Conservation (phyloP, 768 basidiomycete genomes). For the Lenzites betulinus region DNA sequence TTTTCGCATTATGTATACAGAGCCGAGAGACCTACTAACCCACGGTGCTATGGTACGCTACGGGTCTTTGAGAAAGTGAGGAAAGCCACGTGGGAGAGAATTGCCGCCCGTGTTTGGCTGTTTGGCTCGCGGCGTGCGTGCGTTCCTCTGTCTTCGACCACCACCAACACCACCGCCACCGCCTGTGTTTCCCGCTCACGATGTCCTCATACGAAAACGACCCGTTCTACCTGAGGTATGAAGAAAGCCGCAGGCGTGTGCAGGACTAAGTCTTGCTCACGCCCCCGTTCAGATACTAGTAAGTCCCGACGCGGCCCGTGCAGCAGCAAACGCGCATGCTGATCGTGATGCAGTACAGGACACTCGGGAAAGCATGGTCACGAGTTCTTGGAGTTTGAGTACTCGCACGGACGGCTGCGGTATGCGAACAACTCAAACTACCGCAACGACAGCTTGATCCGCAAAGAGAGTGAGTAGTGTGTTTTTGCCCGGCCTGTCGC, state of each 20-base stretch:
- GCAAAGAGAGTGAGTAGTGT: conserved; percentile 89
- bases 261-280: conserved; percentile 26
- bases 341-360: conserved; percentile 74
- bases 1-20: too few species aligned
- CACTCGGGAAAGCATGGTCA: conserved; percentile 98
- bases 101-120: background rate
- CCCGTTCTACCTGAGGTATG: conserved; percentile 79
- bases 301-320: conserved; percentile 27
- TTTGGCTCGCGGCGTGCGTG: background rate
- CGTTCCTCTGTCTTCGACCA: conserved; percentile 4
- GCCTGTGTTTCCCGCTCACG: background rate
- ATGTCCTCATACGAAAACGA: conserved; percentile 64
- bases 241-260: conserved; percentile 24
- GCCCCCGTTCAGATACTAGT: conserved; percentile 51
- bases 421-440: conserved; percentile 99
- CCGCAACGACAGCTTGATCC: conserved; percentile 93
- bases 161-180: background rate
- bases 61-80: background rate
- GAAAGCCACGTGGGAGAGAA: background rate
- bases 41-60: too few species aligned
- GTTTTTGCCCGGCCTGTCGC: background rate
- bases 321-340: conserved; percentile 19
- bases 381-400: conserved; percentile 98
- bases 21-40: too few species aligned
- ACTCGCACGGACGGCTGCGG: conserved; percentile 92